These are phyloP conservation scores for Infundibulicybe gibba DNA, from an alignment of 768 basidiomycete genomes.

Conservation along the genomic window DNA sequence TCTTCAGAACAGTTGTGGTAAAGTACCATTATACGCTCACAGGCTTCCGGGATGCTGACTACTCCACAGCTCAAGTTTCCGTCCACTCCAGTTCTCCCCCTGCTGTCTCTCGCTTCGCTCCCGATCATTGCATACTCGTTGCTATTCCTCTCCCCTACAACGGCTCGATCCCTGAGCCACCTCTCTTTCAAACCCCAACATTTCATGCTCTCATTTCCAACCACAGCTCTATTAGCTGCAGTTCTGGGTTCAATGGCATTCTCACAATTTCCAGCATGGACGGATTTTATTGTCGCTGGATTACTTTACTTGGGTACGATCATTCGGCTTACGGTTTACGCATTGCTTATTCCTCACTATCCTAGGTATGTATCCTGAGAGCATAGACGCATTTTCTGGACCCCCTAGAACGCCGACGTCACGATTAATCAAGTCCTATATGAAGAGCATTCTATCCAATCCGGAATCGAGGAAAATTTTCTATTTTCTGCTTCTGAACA, in stretches of 20 bases:
- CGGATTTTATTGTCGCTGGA: constrained; percentile 53
- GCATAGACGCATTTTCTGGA: constrained; percentile 35
- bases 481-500: constrained; percentile 92
- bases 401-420: constrained; percentile 50
- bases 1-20: constrained; percentile 57
- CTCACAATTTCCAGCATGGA: constrained; percentile 53
- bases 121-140: constrained; percentile 61
- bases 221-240: constrained; percentile 41
- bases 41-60: background rate
- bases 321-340: background rate
- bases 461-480: constrained; percentile 94
- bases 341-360: background rate
- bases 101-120: constrained; percentile 53
- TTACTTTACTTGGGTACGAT: constrained; percentile 62
- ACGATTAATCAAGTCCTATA: constrained; percentile 59
- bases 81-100: constrained; percentile 47
- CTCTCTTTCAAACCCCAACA: constrained; percentile 51
- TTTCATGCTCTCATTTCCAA: constrained; percentile 57
- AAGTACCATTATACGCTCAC: constrained; percentile 14
- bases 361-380: constrained; percentile 51
- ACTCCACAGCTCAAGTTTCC: constrained; percentile 43
- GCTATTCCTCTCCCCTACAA: constrained; percentile 57
- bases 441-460: constrained; percentile 89
- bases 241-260: constrained; percentile 62
- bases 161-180: constrained; percentile 41